phyloP scores from a whole-genome alignment of 2,329 filamentous ascomycete species.

The Nigrospora osmanthi region DNA sequence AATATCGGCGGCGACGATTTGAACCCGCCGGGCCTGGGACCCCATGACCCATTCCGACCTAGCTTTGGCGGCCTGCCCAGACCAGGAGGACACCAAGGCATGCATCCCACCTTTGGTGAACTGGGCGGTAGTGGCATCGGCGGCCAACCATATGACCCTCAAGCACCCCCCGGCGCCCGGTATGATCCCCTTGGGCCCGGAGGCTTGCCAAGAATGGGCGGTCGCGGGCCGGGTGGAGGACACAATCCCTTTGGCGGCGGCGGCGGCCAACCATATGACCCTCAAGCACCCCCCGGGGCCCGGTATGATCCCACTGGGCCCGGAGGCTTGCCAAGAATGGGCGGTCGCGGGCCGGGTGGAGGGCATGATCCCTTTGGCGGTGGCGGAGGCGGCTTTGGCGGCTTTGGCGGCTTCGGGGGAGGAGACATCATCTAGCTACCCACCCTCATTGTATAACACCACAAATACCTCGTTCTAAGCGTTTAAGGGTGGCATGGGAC shows the following conservation, averaged over 20 bases:
- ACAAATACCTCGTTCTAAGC: no score
- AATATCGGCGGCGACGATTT: constrained; percentile 81
- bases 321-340: constrained; percentile 41
- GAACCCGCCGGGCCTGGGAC: constrained; percentile 78
- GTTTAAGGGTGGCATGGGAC: no score
- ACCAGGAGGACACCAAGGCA: constrained; percentile 64
- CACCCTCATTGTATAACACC: no score
- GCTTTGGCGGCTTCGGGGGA: constrained; percentile 16
- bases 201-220: constrained; percentile 36
- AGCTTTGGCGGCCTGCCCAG: constrained; percentile 50
- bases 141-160: constrained; percentile 50
- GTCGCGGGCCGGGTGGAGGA: constrained; percentile 29
- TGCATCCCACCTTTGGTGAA: constrained; percentile 95
- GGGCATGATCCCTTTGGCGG: constrained; percentile 30
- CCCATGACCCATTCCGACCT: constrained; percentile 70
- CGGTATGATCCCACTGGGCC: constrained; percentile 84
- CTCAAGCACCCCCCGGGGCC: constrained; percentile 77
- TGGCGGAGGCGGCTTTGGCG: constrained; percentile 13
- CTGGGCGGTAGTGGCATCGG: constrained; percentile 53
- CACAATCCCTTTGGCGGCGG: constrained; percentile 30
- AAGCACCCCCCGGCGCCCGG: constrained; percentile 78
- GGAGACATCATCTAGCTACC: constrained; percentile 21
- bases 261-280: constrained; percentile 45
- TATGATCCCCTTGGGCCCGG: constrained; percentile 83
- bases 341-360: constrained; percentile 31